Evolutionary conservation across 2,329 filamentous ascomycete species (phyloP).

Genomic region (Exophiala bonariae): DNA sequence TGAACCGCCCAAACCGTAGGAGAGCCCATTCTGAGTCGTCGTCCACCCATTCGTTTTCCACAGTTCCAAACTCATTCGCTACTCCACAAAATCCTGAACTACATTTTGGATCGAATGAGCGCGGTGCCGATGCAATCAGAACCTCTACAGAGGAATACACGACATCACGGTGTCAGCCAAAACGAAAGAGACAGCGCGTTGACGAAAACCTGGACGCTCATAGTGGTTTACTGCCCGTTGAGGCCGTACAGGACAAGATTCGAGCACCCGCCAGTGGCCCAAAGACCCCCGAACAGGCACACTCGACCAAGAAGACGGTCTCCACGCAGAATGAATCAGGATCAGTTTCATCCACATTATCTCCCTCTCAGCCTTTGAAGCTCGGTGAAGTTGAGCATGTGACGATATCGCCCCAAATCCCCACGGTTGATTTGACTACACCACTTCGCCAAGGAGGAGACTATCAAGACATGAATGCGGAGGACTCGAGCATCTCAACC

Average conservation of each 20-base stretch:
- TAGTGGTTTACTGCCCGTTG: too few relatives aligned
- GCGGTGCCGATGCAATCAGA: background rate
- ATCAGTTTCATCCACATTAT: constrained; percentile 10
- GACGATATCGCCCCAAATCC: background rate
- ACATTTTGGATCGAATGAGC: background rate
- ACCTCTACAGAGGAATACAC: too few relatives aligned
- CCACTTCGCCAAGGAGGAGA: constrained; percentile 3
- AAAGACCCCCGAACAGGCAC: background rate
- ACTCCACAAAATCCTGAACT: background rate
- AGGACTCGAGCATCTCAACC: background rate
- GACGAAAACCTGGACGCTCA: background rate
- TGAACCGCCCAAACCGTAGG: background rate
- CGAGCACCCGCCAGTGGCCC: too few relatives aligned
- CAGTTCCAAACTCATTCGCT: background rate
- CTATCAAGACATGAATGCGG: background rate
- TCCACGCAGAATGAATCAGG: background rate
- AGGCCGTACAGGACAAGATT: too few relatives aligned
- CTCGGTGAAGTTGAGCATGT: background rate
- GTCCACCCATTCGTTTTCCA: constrained; percentile 2
- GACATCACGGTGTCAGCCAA: background rate
- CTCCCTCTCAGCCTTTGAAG: constrained; percentile 12
- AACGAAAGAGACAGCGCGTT: background rate
- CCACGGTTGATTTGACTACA: constrained; percentile 9
- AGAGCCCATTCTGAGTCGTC: constrained; percentile 15
- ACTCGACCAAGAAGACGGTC: background rate